Evolutionary conservation across 306 rosid species (phyloP).

Genomic region (Dicorynia guianensis): DNA sequence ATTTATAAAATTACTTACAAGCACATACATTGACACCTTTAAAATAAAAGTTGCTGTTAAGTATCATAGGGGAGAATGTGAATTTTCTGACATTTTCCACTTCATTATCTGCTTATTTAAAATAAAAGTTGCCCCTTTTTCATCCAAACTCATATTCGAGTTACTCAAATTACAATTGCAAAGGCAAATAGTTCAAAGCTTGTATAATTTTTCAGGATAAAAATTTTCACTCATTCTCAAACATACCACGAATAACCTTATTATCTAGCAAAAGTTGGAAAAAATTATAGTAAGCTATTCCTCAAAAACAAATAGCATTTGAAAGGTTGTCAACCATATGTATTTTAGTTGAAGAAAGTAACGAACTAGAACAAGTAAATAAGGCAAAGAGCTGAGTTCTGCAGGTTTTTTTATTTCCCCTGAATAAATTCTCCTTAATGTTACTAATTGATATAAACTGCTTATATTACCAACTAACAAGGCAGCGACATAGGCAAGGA

Average conservation of each 20-base stretch:
- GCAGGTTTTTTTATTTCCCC: neutral
- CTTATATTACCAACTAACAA: too few relatives aligned
- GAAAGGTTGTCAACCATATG: neutral
- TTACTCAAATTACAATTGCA: too few relatives aligned
- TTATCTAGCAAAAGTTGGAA: neutral
- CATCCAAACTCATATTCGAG: too few relatives aligned
- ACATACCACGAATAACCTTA: constrained; percentile 5
- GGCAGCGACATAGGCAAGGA: neutral
- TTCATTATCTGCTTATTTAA: too few relatives aligned
- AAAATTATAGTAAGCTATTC: neutral
- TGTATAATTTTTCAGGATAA: neutral
- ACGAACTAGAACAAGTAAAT: neutral
- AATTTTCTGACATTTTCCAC: constrained; percentile 42
- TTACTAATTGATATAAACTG: neutral
- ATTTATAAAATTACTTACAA: too few relatives aligned
- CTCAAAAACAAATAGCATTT: neutral
- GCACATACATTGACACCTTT: too few relatives aligned
- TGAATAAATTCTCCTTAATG: neutral
- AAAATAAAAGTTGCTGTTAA: constrained; percentile 83
- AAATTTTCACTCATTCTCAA: neutral
- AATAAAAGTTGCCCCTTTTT: too few relatives aligned
- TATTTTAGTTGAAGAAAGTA: neutral
- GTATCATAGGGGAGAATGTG: constrained; percentile 96
- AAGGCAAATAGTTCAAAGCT: too few relatives aligned
- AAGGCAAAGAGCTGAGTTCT: neutral